Conservation (phyloP, 352 stramenopile species). For the Phytophthora sojae region DNA sequence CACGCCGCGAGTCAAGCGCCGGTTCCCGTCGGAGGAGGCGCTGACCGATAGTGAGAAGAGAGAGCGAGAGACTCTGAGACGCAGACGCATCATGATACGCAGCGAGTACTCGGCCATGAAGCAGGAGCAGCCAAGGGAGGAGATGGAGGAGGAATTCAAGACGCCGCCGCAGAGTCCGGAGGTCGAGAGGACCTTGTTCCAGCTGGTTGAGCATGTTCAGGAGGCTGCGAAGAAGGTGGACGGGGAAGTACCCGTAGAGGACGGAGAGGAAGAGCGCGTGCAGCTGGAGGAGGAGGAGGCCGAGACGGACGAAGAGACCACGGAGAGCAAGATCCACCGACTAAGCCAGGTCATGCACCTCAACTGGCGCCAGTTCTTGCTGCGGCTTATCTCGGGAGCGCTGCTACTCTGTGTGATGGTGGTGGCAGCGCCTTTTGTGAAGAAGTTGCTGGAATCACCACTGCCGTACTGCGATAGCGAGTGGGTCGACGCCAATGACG, state of each 20-base stretch:
- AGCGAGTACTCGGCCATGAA: constrained; percentile 47
- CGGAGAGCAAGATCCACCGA: constrained; percentile 44
- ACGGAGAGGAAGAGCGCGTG: constrained; percentile 28
- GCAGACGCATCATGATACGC: constrained; percentile 51
- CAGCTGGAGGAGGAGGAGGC: constrained; percentile 41
- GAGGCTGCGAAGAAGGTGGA: background rate
- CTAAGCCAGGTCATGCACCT: constrained; percentile 48
- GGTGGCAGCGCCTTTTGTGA: constrained; percentile 47
- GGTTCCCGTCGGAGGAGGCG: constrained; percentile 60
- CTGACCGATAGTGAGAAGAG: constrained; percentile 57
- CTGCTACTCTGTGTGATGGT: constrained; percentile 53
- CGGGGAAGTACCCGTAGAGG: background rate
- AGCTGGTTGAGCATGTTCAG: background rate
- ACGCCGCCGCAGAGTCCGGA: background rate
- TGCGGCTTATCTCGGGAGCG: constrained; percentile 48
- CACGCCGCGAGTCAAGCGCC: constrained; percentile 51
- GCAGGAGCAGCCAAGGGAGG: constrained; percentile 25
- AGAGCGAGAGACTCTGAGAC: constrained; percentile 55
- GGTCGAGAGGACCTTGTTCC: constrained; percentile 17
- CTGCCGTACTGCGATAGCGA: constrained; percentile 68
- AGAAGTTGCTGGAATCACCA: constrained; percentile 39
- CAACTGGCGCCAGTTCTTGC: constrained; percentile 44
- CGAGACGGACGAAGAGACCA: constrained; percentile 63
- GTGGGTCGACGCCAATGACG: constrained; percentile 38
- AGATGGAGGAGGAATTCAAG: background rate